phyloP scores from a whole-genome alignment of 768 basidiomycete genomes.

The Scleroderma bovista region DNA sequence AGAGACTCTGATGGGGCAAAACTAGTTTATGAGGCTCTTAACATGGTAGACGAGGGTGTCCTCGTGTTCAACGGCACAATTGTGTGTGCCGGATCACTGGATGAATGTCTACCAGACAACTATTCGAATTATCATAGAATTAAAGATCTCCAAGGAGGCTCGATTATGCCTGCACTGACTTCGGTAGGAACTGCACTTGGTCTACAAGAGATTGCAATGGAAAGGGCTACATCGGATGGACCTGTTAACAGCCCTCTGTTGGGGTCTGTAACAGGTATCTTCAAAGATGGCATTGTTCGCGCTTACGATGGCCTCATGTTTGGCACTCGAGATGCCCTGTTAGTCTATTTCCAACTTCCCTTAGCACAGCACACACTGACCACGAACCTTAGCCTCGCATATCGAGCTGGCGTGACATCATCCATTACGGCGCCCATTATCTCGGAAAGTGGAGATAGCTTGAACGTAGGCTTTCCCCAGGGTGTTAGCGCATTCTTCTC shows the following conservation, averaged over 20 bases:
- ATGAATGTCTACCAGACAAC: slow-evolving; percentile 10
- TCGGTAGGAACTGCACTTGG: slow-evolving; percentile 63
- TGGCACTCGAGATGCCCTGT: slow-evolving; percentile 46
- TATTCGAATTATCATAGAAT: slow-evolving; percentile 4
- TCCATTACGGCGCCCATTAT: slow-evolving; percentile 55
- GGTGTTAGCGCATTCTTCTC: slow-evolving; percentile 59
- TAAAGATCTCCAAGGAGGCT: slow-evolving; percentile 58
- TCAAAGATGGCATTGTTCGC: slow-evolving; percentile 40
- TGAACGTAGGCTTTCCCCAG: slow-evolving; percentile 37
- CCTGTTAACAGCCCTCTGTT: slow-evolving; percentile 44
- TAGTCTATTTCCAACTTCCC: slow-evolving; percentile 20
- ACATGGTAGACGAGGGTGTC: slow-evolving; percentile 27
- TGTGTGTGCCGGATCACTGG: slow-evolving; percentile 35
- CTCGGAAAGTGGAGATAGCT: not conserved
- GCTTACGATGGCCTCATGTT: slow-evolving; percentile 65
- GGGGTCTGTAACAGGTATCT: slow-evolving; percentile 23
- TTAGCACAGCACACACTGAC: not conserved
- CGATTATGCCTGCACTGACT: slow-evolving; percentile 54
- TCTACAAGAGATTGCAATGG: slow-evolving; percentile 59
- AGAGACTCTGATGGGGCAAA: slow-evolving; percentile 18
- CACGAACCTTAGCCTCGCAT: slow-evolving; percentile 51
- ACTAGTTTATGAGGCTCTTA: slow-evolving; percentile 10
- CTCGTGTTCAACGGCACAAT: slow-evolving; percentile 52
- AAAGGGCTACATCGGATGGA: slow-evolving; percentile 66
- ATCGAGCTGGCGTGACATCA: slow-evolving; percentile 57